These are phyloP conservation scores for Crithidia expoeki DNA, from an alignment of 208 protist species.

Conservation along the genomic window DNA sequence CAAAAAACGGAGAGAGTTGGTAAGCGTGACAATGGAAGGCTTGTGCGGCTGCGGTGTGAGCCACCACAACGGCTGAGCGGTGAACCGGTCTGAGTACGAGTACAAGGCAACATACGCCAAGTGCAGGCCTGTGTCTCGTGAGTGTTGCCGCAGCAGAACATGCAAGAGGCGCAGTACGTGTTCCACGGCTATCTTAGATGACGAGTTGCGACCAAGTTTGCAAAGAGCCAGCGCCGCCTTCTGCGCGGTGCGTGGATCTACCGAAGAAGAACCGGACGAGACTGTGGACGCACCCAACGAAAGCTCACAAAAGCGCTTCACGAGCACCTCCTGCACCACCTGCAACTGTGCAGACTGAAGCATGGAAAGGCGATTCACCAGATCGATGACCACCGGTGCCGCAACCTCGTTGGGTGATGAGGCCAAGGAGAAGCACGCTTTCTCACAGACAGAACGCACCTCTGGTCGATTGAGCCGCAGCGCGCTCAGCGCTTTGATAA, in stretches of 20 bases:
- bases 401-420: conserved; percentile 38
- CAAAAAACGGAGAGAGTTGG: conserved; percentile 1
- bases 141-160: neutral
- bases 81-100: conserved; percentile 22
- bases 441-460: conserved; percentile 57
- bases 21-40: conserved; percentile 12
- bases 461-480: conserved; percentile 45
- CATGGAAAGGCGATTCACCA: conserved; percentile 45
- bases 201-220: conserved; percentile 41
- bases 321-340: conserved; percentile 54
- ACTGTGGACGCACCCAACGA: neutral
- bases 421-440: conserved; percentile 60
- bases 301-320: conserved; percentile 57
- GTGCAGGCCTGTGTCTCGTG: conserved; percentile 41
- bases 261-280: neutral
- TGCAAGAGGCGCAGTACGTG: conserved; percentile 49
- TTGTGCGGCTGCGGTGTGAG: neutral
- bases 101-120: conserved; percentile 62
- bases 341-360: conserved; percentile 46
- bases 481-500: conserved; percentile 48
- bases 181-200: conserved; percentile 19
- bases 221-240: conserved; percentile 63
- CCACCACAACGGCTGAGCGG: conserved; percentile 20
- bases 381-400: conserved; percentile 46
- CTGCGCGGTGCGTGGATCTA: conserved; percentile 42